These are phyloP conservation scores for Straminergon stramineum DNA, from an alignment of 225 moss, liverwort and hornwort species.

Conservation along the genomic window DNA sequence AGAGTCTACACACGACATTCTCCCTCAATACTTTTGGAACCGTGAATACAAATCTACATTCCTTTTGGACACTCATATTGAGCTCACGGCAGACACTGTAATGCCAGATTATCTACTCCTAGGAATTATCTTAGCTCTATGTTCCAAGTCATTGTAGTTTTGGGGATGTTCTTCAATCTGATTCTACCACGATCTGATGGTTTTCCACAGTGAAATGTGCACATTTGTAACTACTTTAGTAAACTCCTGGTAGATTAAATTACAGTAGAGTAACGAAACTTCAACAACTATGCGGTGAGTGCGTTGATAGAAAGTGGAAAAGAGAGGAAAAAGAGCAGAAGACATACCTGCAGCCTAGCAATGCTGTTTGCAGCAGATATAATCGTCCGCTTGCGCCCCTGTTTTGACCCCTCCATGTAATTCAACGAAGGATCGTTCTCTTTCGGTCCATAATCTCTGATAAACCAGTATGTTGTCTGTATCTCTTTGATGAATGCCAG, in stretches of 20 bases:
- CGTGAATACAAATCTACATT: background rate
- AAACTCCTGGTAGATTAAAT: background rate
- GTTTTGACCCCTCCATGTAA: slow-evolving; percentile 68
- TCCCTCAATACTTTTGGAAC: background rate
- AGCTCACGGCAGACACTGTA: background rate
- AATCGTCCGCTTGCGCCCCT: slow-evolving; percentile 49
- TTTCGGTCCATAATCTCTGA: slow-evolving; percentile 68
- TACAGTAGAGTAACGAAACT: no score
- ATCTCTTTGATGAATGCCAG: slow-evolving; percentile 57
- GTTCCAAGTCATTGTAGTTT: background rate
- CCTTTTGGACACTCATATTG: background rate
- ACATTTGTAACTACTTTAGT: background rate
- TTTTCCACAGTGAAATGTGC: background rate
- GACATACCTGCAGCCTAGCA: slow-evolving; percentile 54
- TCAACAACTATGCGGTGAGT: background rate
- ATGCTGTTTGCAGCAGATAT: slow-evolving; percentile 46
- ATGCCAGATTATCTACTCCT: background rate
- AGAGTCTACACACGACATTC: background rate
- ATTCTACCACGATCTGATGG: background rate
- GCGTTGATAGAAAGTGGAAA: background rate
- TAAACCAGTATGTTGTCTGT: slow-evolving; percentile 49
- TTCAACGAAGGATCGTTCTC: slow-evolving; percentile 51
- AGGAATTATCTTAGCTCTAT: background rate
- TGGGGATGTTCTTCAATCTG: background rate
- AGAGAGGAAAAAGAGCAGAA: background rate